These are phyloP conservation scores for Ploettnerulaceae sp. DNA, from an alignment of 2,329 filamentous ascomycete species.

Conservation along the genomic window DNA sequence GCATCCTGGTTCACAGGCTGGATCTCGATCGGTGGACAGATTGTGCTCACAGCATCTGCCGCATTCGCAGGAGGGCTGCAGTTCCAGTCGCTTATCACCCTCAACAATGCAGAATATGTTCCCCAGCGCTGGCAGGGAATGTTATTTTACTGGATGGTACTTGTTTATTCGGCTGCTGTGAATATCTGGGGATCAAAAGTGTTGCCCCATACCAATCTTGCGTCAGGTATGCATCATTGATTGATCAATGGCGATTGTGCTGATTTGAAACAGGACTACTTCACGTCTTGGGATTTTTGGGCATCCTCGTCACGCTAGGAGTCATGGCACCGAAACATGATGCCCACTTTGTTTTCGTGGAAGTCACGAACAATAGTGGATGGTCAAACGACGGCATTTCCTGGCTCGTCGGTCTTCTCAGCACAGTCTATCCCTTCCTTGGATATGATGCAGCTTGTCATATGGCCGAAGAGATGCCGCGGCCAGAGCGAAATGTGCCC, in stretches of 20 bases:
- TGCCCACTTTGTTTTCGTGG: conserved; percentile 40
- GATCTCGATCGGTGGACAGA: conserved; percentile 44
- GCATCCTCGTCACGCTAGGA: conserved; percentile 37
- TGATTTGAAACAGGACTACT: conserved; percentile 13
- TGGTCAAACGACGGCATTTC: conserved; percentile 42
- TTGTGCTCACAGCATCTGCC: conserved; percentile 43
- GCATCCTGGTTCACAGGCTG: conserved; percentile 41
- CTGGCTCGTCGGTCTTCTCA: conserved; percentile 44
- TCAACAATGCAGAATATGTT: conserved; percentile 40
- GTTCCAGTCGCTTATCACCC: conserved; percentile 39
- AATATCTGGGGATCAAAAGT: conserved; percentile 41
- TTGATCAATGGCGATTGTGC: not conserved
- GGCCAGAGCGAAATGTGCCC: conserved; percentile 38
- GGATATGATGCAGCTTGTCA: conserved; percentile 44
- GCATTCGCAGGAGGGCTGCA: conserved; percentile 44
- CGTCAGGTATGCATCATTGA: conserved; percentile 25
- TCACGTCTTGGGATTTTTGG: conserved; percentile 37
- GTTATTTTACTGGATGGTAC: conserved; percentile 43
- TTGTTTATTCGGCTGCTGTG: conserved; percentile 36
- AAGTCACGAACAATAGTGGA: conserved; percentile 42
- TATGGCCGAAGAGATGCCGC: conserved; percentile 45
- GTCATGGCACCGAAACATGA: conserved; percentile 42
- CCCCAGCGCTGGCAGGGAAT: conserved; percentile 43
- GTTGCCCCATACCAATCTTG: conserved; percentile 37
- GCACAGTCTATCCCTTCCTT: conserved; percentile 37